These are phyloP conservation scores for Metschnikowia continentalis DNA, from an alignment of 805 yeast species.

Conservation along the genomic window DNA sequence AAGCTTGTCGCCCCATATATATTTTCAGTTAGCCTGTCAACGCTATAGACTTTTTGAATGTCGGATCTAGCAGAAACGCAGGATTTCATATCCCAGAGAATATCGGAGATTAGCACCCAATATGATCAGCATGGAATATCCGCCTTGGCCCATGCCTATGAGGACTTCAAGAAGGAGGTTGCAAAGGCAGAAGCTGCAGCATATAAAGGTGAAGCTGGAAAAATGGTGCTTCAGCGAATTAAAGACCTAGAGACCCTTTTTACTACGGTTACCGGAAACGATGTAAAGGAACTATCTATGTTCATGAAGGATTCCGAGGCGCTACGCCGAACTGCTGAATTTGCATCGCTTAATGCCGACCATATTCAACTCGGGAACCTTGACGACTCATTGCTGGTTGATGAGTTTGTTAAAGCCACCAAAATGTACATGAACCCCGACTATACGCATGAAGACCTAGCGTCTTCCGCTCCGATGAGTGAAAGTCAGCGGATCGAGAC, in stretches of 20 bases:
- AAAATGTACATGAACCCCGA: slow-evolving; percentile 29
- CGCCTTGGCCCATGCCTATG: slow-evolving; percentile 22
- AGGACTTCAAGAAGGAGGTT: slow-evolving; percentile 24
- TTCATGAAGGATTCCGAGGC: slow-evolving; percentile 58
- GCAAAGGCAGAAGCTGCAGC: slow-evolving; percentile 44
- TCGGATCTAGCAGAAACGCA: neutral
- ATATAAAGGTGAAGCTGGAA: slow-evolving; percentile 55
- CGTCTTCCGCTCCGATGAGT: slow-evolving; percentile 1
- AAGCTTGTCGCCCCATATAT: neutral
- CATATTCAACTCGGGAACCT: slow-evolving; percentile 56
- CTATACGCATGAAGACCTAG: slow-evolving; percentile 3
- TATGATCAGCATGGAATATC: slow-evolving; percentile 11
- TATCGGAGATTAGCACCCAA: slow-evolving; percentile 9
- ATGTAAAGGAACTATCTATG: slow-evolving; percentile 31
- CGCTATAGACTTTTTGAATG: neutral
- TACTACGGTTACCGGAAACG: slow-evolving; percentile 34
- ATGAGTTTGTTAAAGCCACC: slow-evolving; percentile 41
- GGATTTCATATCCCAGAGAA: slow-evolving; percentile 10
- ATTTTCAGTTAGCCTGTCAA: neutral
- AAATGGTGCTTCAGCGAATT: slow-evolving; percentile 43
- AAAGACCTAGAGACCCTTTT: slow-evolving; percentile 46
- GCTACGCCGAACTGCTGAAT: slow-evolving; percentile 53
- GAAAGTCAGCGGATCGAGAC: slow-evolving; percentile 8
- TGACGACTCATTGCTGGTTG: slow-evolving; percentile 45
- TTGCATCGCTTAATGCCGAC: slow-evolving; percentile 61